A percentile compares a stretch with the other conserved stretches of the same genome.
Conservation (phyloP, 805 yeast genomes). For the Kurtzmaniella fragi region DNA sequence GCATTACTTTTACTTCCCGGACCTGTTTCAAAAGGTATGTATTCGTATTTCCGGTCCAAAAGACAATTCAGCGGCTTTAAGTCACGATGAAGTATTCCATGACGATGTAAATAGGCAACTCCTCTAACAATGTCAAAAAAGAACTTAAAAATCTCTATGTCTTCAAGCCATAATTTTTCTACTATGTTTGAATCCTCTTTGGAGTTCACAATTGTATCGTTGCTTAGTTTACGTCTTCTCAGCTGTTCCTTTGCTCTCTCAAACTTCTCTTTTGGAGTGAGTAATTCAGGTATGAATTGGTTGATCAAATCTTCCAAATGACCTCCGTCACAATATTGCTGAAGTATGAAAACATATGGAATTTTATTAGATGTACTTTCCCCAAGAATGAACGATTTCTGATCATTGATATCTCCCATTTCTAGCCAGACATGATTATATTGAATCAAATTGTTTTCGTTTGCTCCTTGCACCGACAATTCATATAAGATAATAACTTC, state of each 20-base stretch:
- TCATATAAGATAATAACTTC: conserved; percentile 73
- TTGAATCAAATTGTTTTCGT: conserved; percentile 57
- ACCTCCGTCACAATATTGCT: conserved; percentile 88
- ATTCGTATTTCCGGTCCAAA: conserved; percentile 34
- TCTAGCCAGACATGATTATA: conserved; percentile 94
- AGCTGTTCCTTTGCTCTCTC: conserved; percentile 19
- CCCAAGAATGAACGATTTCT: conserved; percentile 19
- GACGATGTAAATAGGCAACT: conserved; percentile 62
- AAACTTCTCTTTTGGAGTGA: conserved; percentile 23
- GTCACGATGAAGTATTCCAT: conserved; percentile 82
- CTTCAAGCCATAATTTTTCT: conserved; percentile 34
- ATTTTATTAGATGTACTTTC: conserved; percentile 22
- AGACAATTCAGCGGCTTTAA: conserved; percentile 86
- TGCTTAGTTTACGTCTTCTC: conserved; percentile 7
- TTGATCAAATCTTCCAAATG: conserved; percentile 62
- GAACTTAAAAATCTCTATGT: conserved; percentile 62
- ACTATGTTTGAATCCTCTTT: conserved; percentile 12
- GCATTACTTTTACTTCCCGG: background rate
- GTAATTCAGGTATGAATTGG: conserved; percentile 16
- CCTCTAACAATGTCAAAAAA: conserved; percentile 68
- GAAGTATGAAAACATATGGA: conserved; percentile 76
- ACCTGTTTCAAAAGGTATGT: conserved; percentile 8
- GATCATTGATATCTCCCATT: conserved; percentile 51
- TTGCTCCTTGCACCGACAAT: conserved; percentile 41
- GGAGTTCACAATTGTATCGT: background rate